Conservation (phyloP, 202 grass and related monocot species). For the Digitaria exilis region DNA sequence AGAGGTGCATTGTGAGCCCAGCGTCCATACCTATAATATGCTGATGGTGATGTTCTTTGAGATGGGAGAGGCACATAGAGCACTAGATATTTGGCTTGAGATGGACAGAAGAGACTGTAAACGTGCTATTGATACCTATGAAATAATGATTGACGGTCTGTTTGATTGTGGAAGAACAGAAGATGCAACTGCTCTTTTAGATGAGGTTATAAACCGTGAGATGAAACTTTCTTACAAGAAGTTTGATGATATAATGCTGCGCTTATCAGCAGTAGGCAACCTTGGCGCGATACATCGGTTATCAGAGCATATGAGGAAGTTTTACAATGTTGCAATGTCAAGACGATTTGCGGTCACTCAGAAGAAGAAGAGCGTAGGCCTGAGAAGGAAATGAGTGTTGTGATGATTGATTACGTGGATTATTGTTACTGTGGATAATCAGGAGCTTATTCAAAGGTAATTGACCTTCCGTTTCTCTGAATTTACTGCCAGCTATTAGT, state of each 20-base stretch:
- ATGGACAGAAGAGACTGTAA: constrained; percentile 74
- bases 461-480: background rate
- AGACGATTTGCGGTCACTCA: constrained; percentile 78
- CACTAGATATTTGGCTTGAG: constrained; percentile 76
- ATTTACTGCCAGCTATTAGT: constrained; percentile 21
- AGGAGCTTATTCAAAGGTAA: constrained; percentile 29
- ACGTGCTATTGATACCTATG: constrained; percentile 73
- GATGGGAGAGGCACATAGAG: constrained; percentile 67
- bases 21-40: constrained; percentile 96
- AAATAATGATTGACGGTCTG: constrained; percentile 85
- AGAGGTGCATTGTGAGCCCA: constrained; percentile 73
- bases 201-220: constrained; percentile 71
- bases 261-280: constrained; percentile 68
- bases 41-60: constrained; percentile 87
- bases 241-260: constrained; percentile 78
- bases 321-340: constrained; percentile 93
- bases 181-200: constrained; percentile 64
- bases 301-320: constrained; percentile 90
- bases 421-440: background rate
- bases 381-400: constrained; percentile 56
- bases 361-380: constrained; percentile 86
- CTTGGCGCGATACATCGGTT: constrained; percentile 72
- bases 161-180: constrained; percentile 69
- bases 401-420: background rate
- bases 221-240: constrained; percentile 79